Evolutionary conservation across 108 stramenopile genomes (phyloP).

Genomic region (Nitzschia sp.): DNA sequence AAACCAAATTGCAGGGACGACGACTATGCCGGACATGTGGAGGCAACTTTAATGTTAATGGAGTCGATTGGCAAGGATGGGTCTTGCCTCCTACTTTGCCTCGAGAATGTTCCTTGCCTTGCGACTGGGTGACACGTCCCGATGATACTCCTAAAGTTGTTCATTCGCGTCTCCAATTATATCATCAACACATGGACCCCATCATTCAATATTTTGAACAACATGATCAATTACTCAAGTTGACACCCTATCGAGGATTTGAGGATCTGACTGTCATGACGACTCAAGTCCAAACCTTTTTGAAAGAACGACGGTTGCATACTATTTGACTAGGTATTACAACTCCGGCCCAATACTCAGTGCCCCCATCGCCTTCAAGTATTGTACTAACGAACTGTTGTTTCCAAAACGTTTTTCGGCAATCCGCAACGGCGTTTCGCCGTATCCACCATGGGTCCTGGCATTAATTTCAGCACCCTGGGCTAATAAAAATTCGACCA

Average conservation of each 20-base stretch:
- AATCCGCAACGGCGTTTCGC: conserved; percentile 45
- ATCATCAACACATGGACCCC: conserved; percentile 63
- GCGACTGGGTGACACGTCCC: conserved; percentile 54
- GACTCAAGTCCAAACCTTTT: conserved; percentile 8
- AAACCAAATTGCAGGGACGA: conserved; percentile 72
- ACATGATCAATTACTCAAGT: conserved; percentile 39
- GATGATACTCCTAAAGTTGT: conserved; percentile 71
- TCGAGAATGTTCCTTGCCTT: background rate
- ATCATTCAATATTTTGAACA: conserved; percentile 57
- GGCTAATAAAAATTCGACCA: conserved; percentile 45
- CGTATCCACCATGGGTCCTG: conserved; percentile 52
- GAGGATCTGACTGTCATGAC: conserved; percentile 49
- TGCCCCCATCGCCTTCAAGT: conserved; percentile 43
- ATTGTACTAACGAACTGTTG: conserved; percentile 43
- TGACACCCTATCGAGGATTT: conserved; percentile 65
- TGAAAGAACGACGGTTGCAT: background rate
- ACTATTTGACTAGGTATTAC: conserved; percentile 4
- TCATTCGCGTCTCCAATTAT: conserved; percentile 50
- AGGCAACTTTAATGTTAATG: conserved; percentile 59
- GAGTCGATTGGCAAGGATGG: conserved; percentile 61
- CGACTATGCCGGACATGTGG: conserved; percentile 64
- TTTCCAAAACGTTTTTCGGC: conserved; percentile 42
- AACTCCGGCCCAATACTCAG: conserved; percentile 48
- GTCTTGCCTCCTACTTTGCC: conserved; percentile 71
- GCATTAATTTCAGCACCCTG: conserved; percentile 58